Conservation (phyloP, 1,139 yeast genomes). For the Pichia norvegensis region DNA sequence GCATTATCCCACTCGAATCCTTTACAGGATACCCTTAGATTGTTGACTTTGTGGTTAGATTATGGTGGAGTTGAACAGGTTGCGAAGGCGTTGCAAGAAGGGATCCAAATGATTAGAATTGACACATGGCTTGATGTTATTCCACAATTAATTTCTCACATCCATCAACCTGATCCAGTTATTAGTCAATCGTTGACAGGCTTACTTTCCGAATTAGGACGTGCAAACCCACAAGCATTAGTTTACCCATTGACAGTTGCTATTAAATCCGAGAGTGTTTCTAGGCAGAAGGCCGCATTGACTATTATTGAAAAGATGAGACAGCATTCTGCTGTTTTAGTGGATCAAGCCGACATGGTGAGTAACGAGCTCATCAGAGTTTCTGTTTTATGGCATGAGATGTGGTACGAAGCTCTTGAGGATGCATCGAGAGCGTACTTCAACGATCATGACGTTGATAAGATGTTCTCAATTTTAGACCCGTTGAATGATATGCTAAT, state of each 20-base stretch:
- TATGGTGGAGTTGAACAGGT: conserved; percentile 93
- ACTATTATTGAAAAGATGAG: conserved; percentile 90
- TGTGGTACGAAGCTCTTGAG: conserved; percentile 96
- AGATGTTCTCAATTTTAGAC: conserved; percentile 86
- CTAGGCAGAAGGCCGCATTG: conserved; percentile 84
- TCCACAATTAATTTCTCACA: conserved; percentile 92
- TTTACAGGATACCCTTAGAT: conserved; percentile 82
- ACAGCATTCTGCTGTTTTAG: conserved; percentile 73
- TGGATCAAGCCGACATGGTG: conserved; percentile 90
- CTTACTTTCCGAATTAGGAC: conserved; percentile 78
- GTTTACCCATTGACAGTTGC: conserved; percentile 96
- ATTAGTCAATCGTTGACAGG: conserved; percentile 78
- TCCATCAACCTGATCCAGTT: conserved; percentile 86
- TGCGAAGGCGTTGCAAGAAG: conserved; percentile 84
- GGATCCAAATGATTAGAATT: conserved; percentile 79
- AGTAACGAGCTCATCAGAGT: conserved; percentile 88
- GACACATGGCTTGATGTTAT: conserved; percentile 94
- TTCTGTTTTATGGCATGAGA: conserved; percentile 95
- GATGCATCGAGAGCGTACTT: conserved; percentile 92
- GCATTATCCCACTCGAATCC: conserved; percentile 82
- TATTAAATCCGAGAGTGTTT: conserved; percentile 84
- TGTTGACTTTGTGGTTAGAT: conserved; percentile 89
- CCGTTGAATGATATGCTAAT: conserved; percentile 80
- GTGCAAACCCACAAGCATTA: conserved; percentile 94
- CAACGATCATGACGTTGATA: conserved; percentile 90